Evolutionary conservation across 257 asterid genomes (phyloP).

Genomic region (Solanum ossicruentum): DNA sequence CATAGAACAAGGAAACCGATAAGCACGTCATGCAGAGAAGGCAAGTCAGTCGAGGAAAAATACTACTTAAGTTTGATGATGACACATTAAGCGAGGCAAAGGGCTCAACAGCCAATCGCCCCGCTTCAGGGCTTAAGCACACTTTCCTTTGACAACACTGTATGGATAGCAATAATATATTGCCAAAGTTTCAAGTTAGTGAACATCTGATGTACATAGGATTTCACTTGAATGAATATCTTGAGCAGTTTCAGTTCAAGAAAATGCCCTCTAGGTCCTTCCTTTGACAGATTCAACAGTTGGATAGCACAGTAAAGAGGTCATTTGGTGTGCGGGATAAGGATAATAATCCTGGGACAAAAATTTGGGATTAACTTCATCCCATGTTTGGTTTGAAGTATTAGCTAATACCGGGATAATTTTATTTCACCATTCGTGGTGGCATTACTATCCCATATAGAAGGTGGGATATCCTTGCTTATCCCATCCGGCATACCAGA

Average conservation of each 20-base stretch:
- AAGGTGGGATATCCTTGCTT: background rate
- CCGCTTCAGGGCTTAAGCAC: background rate
- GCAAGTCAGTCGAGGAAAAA: background rate
- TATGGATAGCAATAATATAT: background rate
- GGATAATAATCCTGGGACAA: background rate
- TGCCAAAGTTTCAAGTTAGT: background rate
- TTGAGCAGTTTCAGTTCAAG: background rate
- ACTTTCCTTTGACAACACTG: background rate
- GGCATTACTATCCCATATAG: background rate
- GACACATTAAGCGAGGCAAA: background rate
- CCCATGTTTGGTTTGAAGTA: background rate
- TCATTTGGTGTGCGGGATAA: background rate
- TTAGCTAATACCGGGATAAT: background rate
- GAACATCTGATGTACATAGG: background rate
- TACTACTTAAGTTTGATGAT: background rate
- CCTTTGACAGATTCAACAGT: background rate
- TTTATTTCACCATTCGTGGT: background rate
- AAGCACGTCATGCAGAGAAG: background rate
- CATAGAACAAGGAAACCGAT: background rate
- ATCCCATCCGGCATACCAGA: background rate
- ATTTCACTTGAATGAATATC: background rate
- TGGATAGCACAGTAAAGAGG: background rate
- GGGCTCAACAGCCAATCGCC: background rate
- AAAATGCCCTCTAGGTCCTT: background rate
- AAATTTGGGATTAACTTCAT: background rate